Evolutionary conservation across 2,329 filamentous ascomycete species (phyloP).

Genomic region (Penicillium italicum): DNA sequence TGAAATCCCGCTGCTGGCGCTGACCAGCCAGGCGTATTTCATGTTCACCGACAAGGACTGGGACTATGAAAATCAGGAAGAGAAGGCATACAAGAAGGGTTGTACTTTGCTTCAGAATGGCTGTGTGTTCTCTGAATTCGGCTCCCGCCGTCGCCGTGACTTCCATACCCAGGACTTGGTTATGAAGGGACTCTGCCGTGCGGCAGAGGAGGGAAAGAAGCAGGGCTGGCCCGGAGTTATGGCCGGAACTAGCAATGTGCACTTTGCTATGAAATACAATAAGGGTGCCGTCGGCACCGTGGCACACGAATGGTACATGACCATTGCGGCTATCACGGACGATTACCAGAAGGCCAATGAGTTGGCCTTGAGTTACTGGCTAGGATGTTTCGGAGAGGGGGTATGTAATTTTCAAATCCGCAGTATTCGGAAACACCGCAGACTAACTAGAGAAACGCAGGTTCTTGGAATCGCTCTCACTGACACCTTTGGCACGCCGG

Average conservation of each 20-base stretch:
- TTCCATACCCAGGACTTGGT: constrained; percentile 94
- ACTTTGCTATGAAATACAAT: constrained; percentile 89
- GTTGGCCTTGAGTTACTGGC: constrained; percentile 80
- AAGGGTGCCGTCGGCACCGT: constrained; percentile 82
- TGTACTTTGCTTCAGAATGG: constrained; percentile 71
- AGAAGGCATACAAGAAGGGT: constrained; percentile 80
- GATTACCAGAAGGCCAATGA: constrained; percentile 84
- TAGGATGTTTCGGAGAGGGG: constrained; percentile 81
- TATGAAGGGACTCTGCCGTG: constrained; percentile 77
- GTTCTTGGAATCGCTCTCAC: constrained; percentile 86
- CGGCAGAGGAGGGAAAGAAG: constrained; percentile 66
- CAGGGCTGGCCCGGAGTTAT: constrained; percentile 68
- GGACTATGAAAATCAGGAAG: constrained; percentile 81
- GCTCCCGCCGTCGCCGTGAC: constrained; percentile 80
- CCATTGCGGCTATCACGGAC: constrained; percentile 82
- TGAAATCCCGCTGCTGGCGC: constrained; percentile 87
- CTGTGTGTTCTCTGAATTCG: constrained; percentile 91
- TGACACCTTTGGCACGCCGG: constrained; percentile 90
- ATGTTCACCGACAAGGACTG: constrained; percentile 93
- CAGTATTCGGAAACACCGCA: background rate
- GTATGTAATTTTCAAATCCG: constrained; percentile 34
- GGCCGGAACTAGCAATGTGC: constrained; percentile 90
- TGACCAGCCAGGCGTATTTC: constrained; percentile 96
- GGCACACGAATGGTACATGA: constrained; percentile 99
- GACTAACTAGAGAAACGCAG: constrained; percentile 24